Base-by-base conservation (phyloP, 345 rosid species). In the Moricandia arvensis region DNA sequence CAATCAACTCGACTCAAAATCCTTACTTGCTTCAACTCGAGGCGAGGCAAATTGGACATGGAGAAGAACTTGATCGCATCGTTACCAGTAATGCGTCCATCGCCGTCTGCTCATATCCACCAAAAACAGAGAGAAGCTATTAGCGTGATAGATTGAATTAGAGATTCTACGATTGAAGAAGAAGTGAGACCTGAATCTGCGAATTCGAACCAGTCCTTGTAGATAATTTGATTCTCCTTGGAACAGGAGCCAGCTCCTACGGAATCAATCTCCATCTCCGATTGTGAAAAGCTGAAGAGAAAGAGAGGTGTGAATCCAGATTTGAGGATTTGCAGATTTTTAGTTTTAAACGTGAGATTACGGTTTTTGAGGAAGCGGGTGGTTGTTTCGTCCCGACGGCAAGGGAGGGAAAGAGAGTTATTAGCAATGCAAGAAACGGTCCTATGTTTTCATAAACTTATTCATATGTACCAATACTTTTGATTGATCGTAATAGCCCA, bases 61-160 rank as follows among this genome's bases (percentile, higher is more conserved):
- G 85, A 76, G 57, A 94, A 90, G 83, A 94, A 91, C 71, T 89
- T 89, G 17, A 81, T 89, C 38, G 98, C 98, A 62, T 94, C 98
- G 71, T 55, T 82, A 6, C 98, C 98, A 12, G 97, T 94, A 27
- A 94, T 87, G 71, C 98, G 87, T 5, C 96, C 96, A 79, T 94
- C 97, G 2, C 88, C 84, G 69, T 94, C 97, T 93, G 75, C 68
- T 79, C 78, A 62, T 53, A 51, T 9, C 8, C 33, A 61, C 16
- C 58, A 78, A 6, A 72, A 43, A 51, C n/a, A n/a, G n/a, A 66
- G 49, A 64, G 15, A 68, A 62, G 65, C 65, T 66, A 47, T 78
- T 35, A 53, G 26, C 21, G 30, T 24, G 9, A 34, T 9, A 38
- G 7, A 69, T 27, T 2, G 63, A 27, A 69, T 6, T 5, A n/a